Conservation (phyloP, 768 basidiomycete genomes). For the Termitomyces sp. region DNA sequence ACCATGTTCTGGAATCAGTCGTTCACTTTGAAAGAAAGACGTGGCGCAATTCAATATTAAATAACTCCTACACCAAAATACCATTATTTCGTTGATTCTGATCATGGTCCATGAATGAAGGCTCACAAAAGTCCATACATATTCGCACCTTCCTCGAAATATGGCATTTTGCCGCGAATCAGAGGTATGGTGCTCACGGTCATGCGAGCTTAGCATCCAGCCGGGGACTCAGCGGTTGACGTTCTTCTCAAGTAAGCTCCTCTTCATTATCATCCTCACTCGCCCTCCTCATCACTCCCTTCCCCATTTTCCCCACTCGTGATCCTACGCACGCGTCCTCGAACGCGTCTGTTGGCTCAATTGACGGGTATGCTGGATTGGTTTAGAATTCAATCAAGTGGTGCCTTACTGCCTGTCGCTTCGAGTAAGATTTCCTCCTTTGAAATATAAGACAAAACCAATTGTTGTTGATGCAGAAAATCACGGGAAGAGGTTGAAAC, state of each 20-base stretch:
- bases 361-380: conserved; percentile 37
- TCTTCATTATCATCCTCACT: conserved; percentile 31
- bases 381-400: conserved; percentile 49
- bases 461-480: no score
- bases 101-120: no score
- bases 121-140: neutral
- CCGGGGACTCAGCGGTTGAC: conserved; percentile 60
- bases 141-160: no score
- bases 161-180: neutral
- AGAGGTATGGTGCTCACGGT: conserved; percentile 28
- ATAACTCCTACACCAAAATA: no score
- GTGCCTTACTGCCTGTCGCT: conserved; percentile 44
- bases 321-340: conserved; percentile 45
- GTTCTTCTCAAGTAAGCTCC: conserved; percentile 47
- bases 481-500: no score
- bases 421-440: conserved; percentile 21
- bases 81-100: no score
- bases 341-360: conserved; percentile 53
- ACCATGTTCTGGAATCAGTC: neutral
- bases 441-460: no score
- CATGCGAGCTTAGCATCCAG: conserved; percentile 66
- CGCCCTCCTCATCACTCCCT: conserved; percentile 13
- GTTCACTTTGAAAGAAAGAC: neutral
- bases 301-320: conserved; percentile 17
- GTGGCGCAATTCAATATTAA: no score